Evolutionary conservation across 768 basidiomycete genomes (phyloP), one percentile per base, ranked within the genome.

Genomic region (Pleurotus platypus): DNA sequence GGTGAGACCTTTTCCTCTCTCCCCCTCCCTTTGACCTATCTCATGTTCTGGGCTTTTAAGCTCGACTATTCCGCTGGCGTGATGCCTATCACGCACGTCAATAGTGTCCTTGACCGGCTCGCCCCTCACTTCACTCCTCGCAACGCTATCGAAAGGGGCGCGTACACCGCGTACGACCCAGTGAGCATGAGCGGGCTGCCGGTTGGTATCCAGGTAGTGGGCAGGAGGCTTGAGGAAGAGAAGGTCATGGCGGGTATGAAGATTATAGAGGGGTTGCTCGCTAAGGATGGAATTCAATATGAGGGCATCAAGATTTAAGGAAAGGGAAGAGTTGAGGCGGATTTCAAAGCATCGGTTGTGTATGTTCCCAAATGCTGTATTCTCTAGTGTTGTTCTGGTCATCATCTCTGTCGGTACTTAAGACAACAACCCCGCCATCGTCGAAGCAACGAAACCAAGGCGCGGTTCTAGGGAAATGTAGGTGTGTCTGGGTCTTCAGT

Each of bases 231-330:
- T 35, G 81, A 85, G 61, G 86, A 88, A 64, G 86, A 88, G 66
- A 81, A 81, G 59, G 85, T 85, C 0, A 59, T 87, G 39, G 76
- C 77, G 55, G 83, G 80, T 2, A 85, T 86, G 79, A 77, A 80
- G 60, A 70, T 82, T 5, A 71, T 87, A 48, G 72, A 83, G 38
- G 35, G 27, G 12, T 56, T 72, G 27, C 57, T 78, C 56, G 64
- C 58, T 45, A 56, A 57, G 22, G 69, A 69, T 11, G 71, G 69
- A 12, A 59, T 57, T 16, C 63, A 37, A n/a, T 70, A 70, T 24
- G 53, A 62, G 27, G 57, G 54, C 5, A 56, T 69, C 22, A 54
- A 63, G 13, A 47, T 35, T 24, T 59, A 26, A 49, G 22, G 20
- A 24, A 48, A 49, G 22, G 20, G 13, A 48, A 13, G 20, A 20